A percentile compares a stretch with the other conserved stretches of the same genome.
Evolutionary conservation across 208 protist genomes (phyloP).

Genomic region (Leishmania arabica): DNA sequence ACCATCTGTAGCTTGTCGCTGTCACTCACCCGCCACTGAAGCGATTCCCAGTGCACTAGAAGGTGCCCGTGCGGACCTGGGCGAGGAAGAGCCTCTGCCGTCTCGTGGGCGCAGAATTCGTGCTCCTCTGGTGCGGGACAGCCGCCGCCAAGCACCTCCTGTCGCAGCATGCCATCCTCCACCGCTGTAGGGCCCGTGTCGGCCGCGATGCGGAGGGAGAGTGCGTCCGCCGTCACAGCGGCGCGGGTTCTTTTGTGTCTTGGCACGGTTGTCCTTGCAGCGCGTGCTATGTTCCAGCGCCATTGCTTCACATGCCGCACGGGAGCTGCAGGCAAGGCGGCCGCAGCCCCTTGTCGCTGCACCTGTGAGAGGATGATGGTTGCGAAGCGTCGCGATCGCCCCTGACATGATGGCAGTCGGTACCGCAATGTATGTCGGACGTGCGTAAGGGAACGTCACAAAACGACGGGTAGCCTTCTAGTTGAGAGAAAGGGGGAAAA

Average conservation of each 20-base stretch:
- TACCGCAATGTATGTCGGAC: background rate
- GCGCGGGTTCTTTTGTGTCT: background rate
- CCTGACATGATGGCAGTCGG: background rate
- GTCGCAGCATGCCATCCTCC: background rate
- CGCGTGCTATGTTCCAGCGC: background rate
- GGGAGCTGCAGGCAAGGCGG: background rate
- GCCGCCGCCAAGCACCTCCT: background rate
- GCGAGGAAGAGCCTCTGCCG: background rate
- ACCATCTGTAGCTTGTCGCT: background rate
- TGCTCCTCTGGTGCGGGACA: background rate
- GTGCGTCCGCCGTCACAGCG: background rate
- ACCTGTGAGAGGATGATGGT: background rate
- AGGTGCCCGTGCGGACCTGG: background rate
- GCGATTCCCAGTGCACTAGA: background rate
- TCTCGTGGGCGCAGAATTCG: too few species aligned
- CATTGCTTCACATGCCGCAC: background rate
- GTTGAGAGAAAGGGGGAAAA: background rate
- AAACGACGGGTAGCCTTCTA: background rate
- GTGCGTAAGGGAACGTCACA: background rate
- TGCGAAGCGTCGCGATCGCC: background rate
- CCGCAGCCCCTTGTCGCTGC: background rate
- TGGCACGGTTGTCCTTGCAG: too few species aligned
- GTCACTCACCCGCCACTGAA: background rate
- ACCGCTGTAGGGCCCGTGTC: background rate
- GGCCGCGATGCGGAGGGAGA: background rate